Evolutionary conservation across 257 asterid genomes (phyloP).

Genomic region (Petrea volubilis): DNA sequence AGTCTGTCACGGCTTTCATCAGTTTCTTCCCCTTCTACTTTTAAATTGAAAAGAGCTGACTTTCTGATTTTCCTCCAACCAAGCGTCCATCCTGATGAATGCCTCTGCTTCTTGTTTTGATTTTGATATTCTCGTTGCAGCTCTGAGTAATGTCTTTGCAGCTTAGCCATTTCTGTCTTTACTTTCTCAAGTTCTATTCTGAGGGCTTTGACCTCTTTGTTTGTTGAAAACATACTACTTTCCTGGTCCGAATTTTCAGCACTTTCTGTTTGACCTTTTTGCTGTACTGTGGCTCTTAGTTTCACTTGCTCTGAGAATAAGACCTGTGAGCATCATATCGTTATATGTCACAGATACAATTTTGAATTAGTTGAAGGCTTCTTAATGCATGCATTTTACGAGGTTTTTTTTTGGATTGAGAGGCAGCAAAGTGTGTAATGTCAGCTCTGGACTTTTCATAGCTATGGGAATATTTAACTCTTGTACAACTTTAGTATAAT

Average conservation of each 20-base stretch:
- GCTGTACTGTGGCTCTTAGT: constrained; percentile 57
- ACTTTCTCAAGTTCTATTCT: constrained; percentile 62
- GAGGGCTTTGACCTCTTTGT: constrained; percentile 65
- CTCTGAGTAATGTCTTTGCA: constrained; percentile 60
- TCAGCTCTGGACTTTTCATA: not conserved
- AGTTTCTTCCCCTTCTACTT: constrained; percentile 44
- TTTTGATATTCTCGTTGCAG: constrained; percentile 59
- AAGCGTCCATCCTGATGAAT: constrained; percentile 48
- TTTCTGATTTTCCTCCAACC: constrained; percentile 68
- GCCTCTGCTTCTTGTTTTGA: constrained; percentile 38
- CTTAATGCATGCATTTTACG: not conserved
- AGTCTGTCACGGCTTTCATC: constrained; percentile 38
- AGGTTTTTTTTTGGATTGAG: not conserved
- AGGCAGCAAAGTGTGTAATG: not conserved
- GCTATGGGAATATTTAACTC: no score
- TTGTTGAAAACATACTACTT: constrained; percentile 42
- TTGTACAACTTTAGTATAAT: no score
- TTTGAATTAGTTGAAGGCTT: not conserved
- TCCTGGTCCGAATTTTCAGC: constrained; percentile 54
- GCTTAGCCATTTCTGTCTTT: constrained; percentile 52
- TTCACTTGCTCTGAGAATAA: constrained; percentile 76
- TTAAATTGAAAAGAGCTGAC: constrained; percentile 46
- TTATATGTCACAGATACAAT: constrained; percentile 20
- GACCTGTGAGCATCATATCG: constrained; percentile 51
- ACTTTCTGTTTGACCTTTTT: constrained; percentile 38